Evolutionary conservation across 352 stramenopile species (phyloP), one percentile per base, ranked within the genome.

Genomic region (Globisporangium apiculatum): DNA sequence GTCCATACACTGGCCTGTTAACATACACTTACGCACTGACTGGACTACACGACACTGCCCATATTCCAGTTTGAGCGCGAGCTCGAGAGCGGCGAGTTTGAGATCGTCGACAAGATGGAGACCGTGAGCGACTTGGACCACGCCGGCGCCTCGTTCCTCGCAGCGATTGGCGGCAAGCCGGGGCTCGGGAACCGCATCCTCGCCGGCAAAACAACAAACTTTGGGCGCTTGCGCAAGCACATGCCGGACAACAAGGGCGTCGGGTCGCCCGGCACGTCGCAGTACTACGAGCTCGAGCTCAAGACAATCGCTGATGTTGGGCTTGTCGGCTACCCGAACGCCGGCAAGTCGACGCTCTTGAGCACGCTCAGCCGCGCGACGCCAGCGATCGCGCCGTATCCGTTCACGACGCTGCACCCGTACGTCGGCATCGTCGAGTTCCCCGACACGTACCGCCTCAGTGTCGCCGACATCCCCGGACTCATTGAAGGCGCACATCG

Each of bases 261-360:
- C 0, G 98, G 97, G 11, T 88, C 96, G 60, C 86, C 88, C 1
- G 97, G 97, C 8, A 86, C 88, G 5, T 89, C 94, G 55, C 76
- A 97, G 66, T 99, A 97, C 83, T 86, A 99, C 51, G 86, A 95
- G 57, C 62, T 99, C n/a, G 96, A 99, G 67, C 79, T 99, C 41
- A 99, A 99, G 79, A 87, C 95, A 7, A 98, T 99, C 61, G 97
- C 97, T 5, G 97, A 99, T 70, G 83, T 99, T 45, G 97, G 97
- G 15, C 82, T 99, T 3, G 96, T 99, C 3, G 98, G 98, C 18
- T 98, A 98, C 65, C 98, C 98, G 1, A 99, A 99, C 73, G 97
- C 97, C 1, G 98, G 97, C 62, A 99, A 99, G 73, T 97, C 82
- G 12, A 98, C 86, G 40, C 71, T 99, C 46, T 75, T 99, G 9